Evolutionary conservation across 176 grass and related monocot genomes (phyloP).

Genomic region (Rhynchospora breviuscula): DNA sequence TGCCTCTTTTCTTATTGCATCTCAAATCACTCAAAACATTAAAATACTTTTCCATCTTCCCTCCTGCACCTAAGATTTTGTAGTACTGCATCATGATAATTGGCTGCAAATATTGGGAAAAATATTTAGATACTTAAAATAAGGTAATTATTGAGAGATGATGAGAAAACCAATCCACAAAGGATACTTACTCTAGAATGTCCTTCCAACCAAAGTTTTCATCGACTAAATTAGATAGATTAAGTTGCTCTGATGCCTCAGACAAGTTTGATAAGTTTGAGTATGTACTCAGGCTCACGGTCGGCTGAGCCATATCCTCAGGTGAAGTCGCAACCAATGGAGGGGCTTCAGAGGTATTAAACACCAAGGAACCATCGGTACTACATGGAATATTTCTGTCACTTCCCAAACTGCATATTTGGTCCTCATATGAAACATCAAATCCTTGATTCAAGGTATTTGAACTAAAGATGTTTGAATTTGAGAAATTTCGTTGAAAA

Average conservation of each 20-base stretch:
- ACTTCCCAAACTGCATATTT: neutral
- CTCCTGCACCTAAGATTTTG: neutral
- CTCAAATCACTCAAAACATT: neutral
- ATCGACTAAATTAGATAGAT: neutral
- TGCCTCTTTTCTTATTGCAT: constrained; percentile 4
- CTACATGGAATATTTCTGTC: neutral
- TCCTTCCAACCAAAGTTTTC: neutral
- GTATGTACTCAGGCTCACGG: neutral
- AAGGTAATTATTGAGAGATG: neutral
- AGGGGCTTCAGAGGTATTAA: constrained; percentile 1
- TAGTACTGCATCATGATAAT: neutral
- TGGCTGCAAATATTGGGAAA: neutral
- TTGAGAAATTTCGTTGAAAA: neutral
- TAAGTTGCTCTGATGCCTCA: neutral
- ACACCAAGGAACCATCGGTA: neutral
- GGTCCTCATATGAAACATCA: neutral
- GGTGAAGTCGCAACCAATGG: constrained; percentile 2
- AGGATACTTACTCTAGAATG: neutral
- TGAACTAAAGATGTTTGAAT: neutral
- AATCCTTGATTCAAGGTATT: neutral
- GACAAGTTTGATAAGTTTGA: neutral
- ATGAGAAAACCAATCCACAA: neutral
- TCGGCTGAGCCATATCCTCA: neutral
- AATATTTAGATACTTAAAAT: neutral
- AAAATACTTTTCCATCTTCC: neutral